phyloP scores from a whole-genome alignment of 495 filamentous ascomycete species.

The Tuber indicum region DNA sequence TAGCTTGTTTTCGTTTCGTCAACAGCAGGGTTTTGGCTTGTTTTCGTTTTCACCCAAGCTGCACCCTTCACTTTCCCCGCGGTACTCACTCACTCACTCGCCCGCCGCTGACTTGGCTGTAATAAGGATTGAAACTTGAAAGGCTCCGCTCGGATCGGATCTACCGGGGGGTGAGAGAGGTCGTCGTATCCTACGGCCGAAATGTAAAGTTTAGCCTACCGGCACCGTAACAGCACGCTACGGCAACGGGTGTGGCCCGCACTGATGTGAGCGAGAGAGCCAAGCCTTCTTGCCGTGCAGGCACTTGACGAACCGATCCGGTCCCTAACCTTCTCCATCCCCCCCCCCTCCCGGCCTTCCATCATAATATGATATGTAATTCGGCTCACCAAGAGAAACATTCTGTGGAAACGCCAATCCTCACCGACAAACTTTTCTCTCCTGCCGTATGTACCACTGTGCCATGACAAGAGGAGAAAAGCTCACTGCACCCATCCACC shows the following conservation, averaged over 20 bases:
- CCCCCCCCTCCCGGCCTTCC: background rate
- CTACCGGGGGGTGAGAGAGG: background rate
- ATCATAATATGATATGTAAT: no score
- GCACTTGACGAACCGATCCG: constrained; percentile 3
- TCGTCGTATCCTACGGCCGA: background rate
- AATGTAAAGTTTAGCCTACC: constrained; percentile 5
- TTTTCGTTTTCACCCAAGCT: background rate
- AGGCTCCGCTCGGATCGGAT: background rate
- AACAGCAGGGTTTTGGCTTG: no score
- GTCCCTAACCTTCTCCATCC: background rate
- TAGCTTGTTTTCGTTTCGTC: background rate
- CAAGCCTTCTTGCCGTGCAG: background rate
- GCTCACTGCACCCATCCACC: background rate
- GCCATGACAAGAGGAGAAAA: background rate
- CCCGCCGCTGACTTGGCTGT: background rate
- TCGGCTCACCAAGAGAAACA: background rate
- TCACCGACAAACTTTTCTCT: background rate
- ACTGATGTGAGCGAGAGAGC: constrained; percentile 15
- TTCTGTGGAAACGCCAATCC: constrained; percentile 3
- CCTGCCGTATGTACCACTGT: no score
- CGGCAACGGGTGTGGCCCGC: background rate
- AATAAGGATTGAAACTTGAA: background rate
- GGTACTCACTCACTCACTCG: background rate
- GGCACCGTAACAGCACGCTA: background rate
- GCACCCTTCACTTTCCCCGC: background rate